These are phyloP conservation scores for Magnusiomyces sp. DNA, from an alignment of 1,139 yeast genomes.

Conservation along the genomic window DNA sequence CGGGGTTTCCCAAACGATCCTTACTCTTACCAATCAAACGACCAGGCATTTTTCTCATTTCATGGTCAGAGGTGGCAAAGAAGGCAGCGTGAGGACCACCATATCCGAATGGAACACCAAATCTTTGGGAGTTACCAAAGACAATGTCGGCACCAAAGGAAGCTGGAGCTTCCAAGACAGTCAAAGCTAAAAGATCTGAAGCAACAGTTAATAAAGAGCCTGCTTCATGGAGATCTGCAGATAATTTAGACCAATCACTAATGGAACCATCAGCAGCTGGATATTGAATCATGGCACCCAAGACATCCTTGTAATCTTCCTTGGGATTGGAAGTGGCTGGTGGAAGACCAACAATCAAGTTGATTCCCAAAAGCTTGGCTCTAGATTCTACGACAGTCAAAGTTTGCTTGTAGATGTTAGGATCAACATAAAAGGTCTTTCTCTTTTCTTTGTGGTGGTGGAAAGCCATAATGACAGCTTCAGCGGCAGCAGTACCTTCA, in stretches of 20 bases:
- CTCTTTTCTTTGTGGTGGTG: constrained; percentile 63
- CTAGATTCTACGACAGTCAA: constrained; percentile 68
- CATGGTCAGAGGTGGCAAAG: constrained; percentile 70
- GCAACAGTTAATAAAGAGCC: constrained; percentile 81
- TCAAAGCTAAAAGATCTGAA: constrained; percentile 81
- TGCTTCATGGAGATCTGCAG: constrained; percentile 56
- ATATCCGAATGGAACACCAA: constrained; percentile 95
- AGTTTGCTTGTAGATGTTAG: constrained; percentile 78
- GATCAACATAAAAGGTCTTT: constrained; percentile 60
- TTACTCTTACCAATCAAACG: constrained; percentile 89
- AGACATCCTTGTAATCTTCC: constrained; percentile 39
- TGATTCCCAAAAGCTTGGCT: constrained; percentile 65
- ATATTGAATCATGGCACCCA: constrained; percentile 85
- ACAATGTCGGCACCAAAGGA: constrained; percentile 88
- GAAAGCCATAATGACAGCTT: constrained; percentile 84
- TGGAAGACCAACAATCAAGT: constrained; percentile 53
- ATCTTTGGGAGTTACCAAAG: constrained; percentile 87
- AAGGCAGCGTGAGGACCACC: constrained; percentile 99
- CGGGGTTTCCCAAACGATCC: constrained; percentile 83
- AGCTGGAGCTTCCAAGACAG: constrained; percentile 75
- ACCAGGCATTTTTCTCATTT: constrained; percentile 93
- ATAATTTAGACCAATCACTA: constrained; percentile 44
- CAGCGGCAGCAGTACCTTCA: constrained; percentile 98
- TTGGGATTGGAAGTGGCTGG: constrained; percentile 37
- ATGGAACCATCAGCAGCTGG: constrained; percentile 84